Percentiles rank a stretch among this genome's conserved stretches.
phyloP scores from a whole-genome alignment of 2,329 filamentous ascomycete species.

The Didymosphaeria variabile region DNA sequence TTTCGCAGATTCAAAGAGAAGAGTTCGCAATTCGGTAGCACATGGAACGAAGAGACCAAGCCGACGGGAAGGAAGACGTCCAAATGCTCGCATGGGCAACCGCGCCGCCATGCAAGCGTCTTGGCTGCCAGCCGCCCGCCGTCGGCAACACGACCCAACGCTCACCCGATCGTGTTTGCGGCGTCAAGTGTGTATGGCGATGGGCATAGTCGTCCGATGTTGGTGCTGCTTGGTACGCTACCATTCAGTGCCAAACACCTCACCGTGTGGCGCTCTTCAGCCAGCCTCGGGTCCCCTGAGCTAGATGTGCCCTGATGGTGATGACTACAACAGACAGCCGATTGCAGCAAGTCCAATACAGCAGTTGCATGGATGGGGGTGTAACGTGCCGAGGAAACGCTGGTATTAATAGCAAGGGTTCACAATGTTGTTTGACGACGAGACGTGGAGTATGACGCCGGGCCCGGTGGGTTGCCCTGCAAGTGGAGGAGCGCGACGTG shows the following conservation, averaged over 20 bases:
- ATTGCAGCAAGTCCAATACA: slow-evolving; percentile 1
- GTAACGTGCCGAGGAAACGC: slow-evolving; percentile 30
- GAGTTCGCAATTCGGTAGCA: background rate
- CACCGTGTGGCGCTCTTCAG: too few relatives aligned
- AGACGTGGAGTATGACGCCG: slow-evolving; percentile 20
- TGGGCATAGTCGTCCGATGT: too few relatives aligned
- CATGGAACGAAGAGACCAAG: background rate
- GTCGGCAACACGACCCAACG: background rate
- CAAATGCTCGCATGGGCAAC: background rate
- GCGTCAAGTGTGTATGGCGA: too few relatives aligned
- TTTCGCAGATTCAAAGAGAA: background rate
- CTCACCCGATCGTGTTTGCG: too few relatives aligned
- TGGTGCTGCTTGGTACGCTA: too few relatives aligned
- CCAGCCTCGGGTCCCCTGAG: slow-evolving; percentile 13
- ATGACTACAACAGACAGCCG: background rate
- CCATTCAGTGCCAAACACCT: too few relatives aligned
- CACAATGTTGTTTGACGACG: slow-evolving; percentile 7
- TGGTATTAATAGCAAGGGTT: slow-evolving; percentile 19
- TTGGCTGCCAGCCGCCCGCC: background rate
- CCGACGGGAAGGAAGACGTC: background rate
- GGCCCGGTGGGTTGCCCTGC: slow-evolving; percentile 11
- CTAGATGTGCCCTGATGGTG: slow-evolving; percentile 3
- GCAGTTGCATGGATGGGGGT: slow-evolving; percentile 11
- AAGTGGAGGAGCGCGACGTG: background rate
- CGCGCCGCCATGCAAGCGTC: background rate